Evolutionary conservation across 192 early-diverging fungal genomes (phyloP), one percentile per base, ranked within the genome.

Genomic region (Tieghemiomyces parasiticus): DNA sequence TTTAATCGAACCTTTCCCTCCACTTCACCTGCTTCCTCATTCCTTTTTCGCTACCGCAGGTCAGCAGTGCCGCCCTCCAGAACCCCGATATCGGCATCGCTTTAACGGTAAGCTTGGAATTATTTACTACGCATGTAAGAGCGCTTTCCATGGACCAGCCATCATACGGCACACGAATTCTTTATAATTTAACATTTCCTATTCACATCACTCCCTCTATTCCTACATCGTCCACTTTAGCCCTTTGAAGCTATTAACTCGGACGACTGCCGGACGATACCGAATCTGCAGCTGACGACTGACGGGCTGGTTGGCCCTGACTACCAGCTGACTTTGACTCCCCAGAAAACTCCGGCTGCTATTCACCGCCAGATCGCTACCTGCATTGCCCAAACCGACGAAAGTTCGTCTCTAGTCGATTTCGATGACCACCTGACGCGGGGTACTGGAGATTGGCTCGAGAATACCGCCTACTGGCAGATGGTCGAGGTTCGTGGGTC

Each of bases 351-450:
- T 3, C 20, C 25, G 46, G 46, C 3, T 47, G 46, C 8, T 6
- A 24, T 47, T 24, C 46, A 47, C 46, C 1, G 46, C 25, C 46
- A 22, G 25, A 19, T 47, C 25, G 25, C 19, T 22, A 47, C 19
- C 46, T 22, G 25, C 46, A 8, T 24, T 1, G 8, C 26, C 14
- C 29, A 31, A 31, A 29, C 32, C 29, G 52, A n/a, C 32, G 12
- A 30, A 10, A n/a, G n/a, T n/a, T n/a, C n/a, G n/a, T n/a, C n/a
- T n/a, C 20, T 76, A 24, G 61, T 60, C 35, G 74, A 76, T 56
- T 76, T 76, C 73, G 74, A 76, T 55, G 70, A 72, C 58, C 74
- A 76, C 32, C 35, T 76, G 62, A 71, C 66, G 3, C 55, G 68
- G 46, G 65, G 68, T 26, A 56, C 74, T 38, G 54, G 70, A 14